Conservation (phyloP, 495 filamentous ascomycete genomes). For the Terfezia boudieri region DNA sequence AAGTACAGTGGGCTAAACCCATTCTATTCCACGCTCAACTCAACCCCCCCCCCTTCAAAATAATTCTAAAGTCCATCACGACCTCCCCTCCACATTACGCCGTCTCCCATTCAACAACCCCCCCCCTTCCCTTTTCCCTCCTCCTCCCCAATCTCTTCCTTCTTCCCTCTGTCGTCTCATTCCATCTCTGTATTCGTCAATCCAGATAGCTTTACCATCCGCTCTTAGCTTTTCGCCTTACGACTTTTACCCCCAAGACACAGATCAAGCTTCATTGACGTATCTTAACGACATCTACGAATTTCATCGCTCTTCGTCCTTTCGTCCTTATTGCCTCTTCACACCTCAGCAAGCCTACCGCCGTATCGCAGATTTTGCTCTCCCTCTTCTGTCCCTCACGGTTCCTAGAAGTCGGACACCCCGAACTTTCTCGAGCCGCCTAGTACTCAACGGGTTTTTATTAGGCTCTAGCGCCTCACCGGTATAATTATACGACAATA, state of each 20-base stretch:
- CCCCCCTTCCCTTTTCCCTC: neutral
- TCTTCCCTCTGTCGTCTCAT: conserved; percentile 3
- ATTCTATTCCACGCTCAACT: neutral
- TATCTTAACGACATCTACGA: conserved; percentile 5
- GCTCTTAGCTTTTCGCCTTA: neutral
- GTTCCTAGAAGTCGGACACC: too few relatives aligned
- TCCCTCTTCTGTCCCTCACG: too few relatives aligned
- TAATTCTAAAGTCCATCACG: neutral
- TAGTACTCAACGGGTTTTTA: too few relatives aligned
- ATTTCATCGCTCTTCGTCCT: conserved; percentile 1
- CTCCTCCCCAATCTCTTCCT: neutral
- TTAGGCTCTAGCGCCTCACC: neutral
- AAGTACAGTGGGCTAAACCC: neutral
- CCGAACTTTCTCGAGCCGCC: too few relatives aligned
- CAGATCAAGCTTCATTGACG: neutral
- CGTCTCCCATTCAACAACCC: neutral
- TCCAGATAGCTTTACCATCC: neutral
- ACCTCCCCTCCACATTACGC: neutral
- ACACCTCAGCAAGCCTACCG: too few relatives aligned
- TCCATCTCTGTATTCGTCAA: neutral
- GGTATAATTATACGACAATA: neutral
- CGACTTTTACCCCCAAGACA: neutral
- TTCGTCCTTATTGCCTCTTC: too few relatives aligned
- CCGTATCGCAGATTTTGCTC: too few relatives aligned
- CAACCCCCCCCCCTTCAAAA: neutral